A percentile compares a stretch with the other conserved stretches of the same genome.
phyloP scores from a whole-genome alignment of 495 filamentous ascomycete genomes.

The Hyaloscypha bicolor region DNA sequence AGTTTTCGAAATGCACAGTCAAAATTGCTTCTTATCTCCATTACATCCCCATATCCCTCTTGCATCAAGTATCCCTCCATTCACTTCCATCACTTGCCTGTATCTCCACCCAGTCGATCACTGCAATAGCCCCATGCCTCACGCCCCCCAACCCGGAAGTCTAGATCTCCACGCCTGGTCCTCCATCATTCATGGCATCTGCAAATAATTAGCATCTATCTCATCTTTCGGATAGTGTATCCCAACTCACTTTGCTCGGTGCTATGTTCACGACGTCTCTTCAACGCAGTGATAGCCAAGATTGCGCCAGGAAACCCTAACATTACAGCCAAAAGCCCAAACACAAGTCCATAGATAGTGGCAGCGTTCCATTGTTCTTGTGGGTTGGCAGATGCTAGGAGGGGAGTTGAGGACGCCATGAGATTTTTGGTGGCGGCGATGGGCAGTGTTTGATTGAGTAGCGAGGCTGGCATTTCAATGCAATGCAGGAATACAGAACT shows the following conservation, averaged over 20 bases:
- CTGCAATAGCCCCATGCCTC: neutral
- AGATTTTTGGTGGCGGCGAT: neutral
- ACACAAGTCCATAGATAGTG: neutral
- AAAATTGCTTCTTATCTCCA: too few species aligned
- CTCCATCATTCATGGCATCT: neutral
- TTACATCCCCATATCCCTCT: too few species aligned
- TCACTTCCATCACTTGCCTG: neutral
- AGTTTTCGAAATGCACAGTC: too few species aligned
- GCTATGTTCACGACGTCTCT: neutral
- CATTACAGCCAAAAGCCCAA: neutral
- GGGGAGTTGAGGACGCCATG: neutral
- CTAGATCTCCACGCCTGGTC: neutral
- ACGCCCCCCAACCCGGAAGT: neutral
- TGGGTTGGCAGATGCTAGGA: neutral
- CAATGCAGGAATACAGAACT: neutral
- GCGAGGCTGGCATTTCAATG: neutral
- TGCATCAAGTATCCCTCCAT: neutral
- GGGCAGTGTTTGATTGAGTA: neutral
- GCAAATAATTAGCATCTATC: neutral
- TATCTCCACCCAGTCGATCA: neutral
- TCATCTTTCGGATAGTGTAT: neutral
- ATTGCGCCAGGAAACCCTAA: neutral
- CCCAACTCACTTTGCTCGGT: neutral
- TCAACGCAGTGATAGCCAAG: slow-evolving; percentile 1
- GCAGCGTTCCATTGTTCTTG: neutral